These are phyloP conservation scores for Suhomyces vadensis DNA, from an alignment of 805 yeast genomes.

Conservation along the genomic window DNA sequence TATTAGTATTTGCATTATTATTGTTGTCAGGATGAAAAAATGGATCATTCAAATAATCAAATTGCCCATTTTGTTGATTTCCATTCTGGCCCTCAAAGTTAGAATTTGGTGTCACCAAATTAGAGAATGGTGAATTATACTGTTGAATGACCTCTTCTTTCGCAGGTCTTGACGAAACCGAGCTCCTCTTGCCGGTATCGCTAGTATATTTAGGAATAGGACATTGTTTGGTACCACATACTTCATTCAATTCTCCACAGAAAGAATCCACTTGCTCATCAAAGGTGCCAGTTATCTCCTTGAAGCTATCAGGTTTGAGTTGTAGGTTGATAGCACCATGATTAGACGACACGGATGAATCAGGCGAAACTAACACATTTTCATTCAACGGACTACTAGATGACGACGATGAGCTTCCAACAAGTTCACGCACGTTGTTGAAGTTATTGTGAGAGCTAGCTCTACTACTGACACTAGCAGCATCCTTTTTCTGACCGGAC, in stretches of 20 bases:
- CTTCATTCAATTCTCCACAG: conserved; percentile 73
- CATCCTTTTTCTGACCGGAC: not conserved
- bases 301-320: conserved; percentile 2
- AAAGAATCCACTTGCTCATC: conserved; percentile 74
- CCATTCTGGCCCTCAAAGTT: conserved; percentile 16
- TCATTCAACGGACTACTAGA: conserved; percentile 41
- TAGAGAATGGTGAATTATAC: conserved; percentile 23
- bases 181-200: conserved; percentile 8
- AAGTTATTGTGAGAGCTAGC: conserved; percentile 3
- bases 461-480: not conserved
- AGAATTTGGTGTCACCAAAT: conserved; percentile 20
- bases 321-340: conserved; percentile 7
- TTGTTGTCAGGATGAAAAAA: conserved; percentile 12
- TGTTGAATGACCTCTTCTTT: conserved; percentile 9
- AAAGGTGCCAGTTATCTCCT: conserved; percentile 33
- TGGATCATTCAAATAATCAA: conserved; percentile 17
- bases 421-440: conserved; percentile 34
- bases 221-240: conserved; percentile 74
- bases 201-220: conserved; percentile 59
- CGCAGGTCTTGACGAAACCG: not conserved
- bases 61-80: conserved; percentile 18
- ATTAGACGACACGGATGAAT: conserved; percentile 21
- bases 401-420: conserved; percentile 30
- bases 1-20: not conserved
- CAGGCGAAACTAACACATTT: conserved; percentile 35